Conservation (phyloP, 2,329 filamentous ascomycete genomes). For the Penicillium sclerotiorum region DNA sequence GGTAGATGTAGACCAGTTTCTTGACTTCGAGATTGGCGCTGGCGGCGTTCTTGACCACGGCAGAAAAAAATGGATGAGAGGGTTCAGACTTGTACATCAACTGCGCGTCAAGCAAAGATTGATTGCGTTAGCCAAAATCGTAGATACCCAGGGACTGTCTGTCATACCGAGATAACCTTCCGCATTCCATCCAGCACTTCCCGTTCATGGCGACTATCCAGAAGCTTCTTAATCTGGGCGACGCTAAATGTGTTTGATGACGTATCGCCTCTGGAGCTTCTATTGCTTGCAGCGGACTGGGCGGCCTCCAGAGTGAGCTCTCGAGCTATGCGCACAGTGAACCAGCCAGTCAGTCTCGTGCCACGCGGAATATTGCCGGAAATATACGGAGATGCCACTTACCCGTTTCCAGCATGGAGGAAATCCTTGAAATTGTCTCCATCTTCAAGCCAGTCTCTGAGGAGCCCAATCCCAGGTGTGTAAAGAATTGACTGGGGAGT, state of each 20-base stretch:
- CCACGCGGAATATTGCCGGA: constrained; percentile 1
- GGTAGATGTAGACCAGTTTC: constrained; percentile 97
- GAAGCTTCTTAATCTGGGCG: constrained; percentile 88
- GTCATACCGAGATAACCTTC: constrained; percentile 78
- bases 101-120: constrained; percentile 49
- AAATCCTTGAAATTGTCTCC: constrained; percentile 96
- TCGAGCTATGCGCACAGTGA: constrained; percentile 64
- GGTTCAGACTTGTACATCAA: constrained; percentile 94
- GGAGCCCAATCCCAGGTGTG: constrained; percentile 20
- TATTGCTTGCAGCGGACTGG: constrained; percentile 71
- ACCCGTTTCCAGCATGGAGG: constrained; percentile 93
- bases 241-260: constrained; percentile 69
- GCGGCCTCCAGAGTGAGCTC: constrained; percentile 97
- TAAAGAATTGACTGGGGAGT: constrained; percentile 16
- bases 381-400: constrained; percentile 33
- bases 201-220: constrained; percentile 90
- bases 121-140: constrained; percentile 22
- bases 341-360: constrained; percentile 20
- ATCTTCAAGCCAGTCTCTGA: constrained; percentile 53
- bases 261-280: constrained; percentile 56
- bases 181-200: constrained; percentile 91
- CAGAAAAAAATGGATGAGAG: constrained; percentile 92
- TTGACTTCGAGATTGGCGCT: constrained; percentile 93
- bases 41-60: constrained; percentile 95
- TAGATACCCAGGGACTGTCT: too few species aligned